A percentile compares a stretch with the other conserved stretches of the same genome.
Conservation (phyloP, 345 rosid species). For the Syzygium aqueum region DNA sequence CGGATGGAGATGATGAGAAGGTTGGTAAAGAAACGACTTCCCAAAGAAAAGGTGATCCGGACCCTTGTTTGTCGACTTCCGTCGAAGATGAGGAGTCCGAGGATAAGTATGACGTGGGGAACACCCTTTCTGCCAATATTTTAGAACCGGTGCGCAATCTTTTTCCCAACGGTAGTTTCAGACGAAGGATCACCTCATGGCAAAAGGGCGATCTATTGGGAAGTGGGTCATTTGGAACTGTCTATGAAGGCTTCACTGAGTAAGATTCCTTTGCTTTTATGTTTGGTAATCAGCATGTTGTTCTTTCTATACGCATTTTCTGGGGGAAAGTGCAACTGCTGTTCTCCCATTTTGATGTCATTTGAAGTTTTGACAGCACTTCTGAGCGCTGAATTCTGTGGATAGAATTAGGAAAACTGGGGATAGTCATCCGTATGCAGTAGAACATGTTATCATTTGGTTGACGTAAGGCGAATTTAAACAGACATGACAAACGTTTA, state of each 20-base stretch:
- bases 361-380: neutral
- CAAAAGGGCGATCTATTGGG: constrained; percentile 32
- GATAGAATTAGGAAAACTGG: neutral
- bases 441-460: neutral
- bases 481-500: neutral
- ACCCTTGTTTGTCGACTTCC: neutral
- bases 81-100: neutral
- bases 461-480: neutral
- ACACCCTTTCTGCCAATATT: neutral
- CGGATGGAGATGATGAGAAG: neutral
- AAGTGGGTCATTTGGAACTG: constrained; percentile 31
- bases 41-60: neutral
- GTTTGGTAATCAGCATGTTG: neutral
- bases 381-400: neutral
- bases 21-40: neutral
- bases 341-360: neutral
- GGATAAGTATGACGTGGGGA: neutral
- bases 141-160: neutral
- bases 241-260: constrained; percentile 25
- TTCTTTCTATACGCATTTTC: neutral
- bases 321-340: neutral
- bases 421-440: neutral
- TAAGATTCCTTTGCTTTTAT: constrained; percentile 1
- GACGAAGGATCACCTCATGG: constrained; percentile 13
- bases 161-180: constrained; percentile 11